A percentile compares a stretch with the other conserved stretches of the same genome.
Conservation (phyloP, 495 filamentous ascomycete genomes). For the Hyaloscypha hepaticicola region DNA sequence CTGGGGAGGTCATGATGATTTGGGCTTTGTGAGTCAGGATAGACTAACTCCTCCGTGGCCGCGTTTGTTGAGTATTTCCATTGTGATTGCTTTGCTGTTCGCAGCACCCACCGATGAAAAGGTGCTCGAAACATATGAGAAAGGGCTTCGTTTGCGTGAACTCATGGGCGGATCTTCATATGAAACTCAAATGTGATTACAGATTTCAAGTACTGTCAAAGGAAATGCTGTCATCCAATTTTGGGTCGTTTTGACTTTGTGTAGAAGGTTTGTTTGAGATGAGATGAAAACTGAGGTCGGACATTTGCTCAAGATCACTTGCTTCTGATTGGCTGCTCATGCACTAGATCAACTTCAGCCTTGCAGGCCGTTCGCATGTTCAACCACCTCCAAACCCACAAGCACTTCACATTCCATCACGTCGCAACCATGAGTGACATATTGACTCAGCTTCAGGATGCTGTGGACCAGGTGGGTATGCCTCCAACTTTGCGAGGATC, state of each 20-base stretch:
- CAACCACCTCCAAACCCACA: not conserved
- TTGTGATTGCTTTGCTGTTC: conserved; percentile 18
- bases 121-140: conserved; percentile 18
- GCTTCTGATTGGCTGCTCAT: conserved; percentile 19
- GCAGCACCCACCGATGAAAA: conserved; percentile 8
- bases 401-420: conserved; percentile 5
- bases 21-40: conserved; percentile 44
- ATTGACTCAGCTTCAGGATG: conserved; percentile 92
- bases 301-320: not conserved
- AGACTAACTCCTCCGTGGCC: conserved; percentile 36
- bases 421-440: conserved; percentile 71
- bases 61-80: conserved; percentile 33
- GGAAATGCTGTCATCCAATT: not conserved
- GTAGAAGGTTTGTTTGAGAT: conserved; percentile 1
- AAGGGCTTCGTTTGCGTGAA: conserved; percentile 5
- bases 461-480: conserved; percentile 75
- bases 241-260: not conserved
- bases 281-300: conserved; percentile 3
- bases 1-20: conserved; percentile 66
- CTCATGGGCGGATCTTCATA: not conserved
- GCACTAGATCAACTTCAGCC: conserved; percentile 9
- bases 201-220: not conserved
- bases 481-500: not conserved
- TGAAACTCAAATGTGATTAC: not conserved
- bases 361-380: conserved; percentile 10